Base-by-base conservation (phyloP, 495 filamentous ascomycete genomes). In the Tuber melanosporum region DNA sequence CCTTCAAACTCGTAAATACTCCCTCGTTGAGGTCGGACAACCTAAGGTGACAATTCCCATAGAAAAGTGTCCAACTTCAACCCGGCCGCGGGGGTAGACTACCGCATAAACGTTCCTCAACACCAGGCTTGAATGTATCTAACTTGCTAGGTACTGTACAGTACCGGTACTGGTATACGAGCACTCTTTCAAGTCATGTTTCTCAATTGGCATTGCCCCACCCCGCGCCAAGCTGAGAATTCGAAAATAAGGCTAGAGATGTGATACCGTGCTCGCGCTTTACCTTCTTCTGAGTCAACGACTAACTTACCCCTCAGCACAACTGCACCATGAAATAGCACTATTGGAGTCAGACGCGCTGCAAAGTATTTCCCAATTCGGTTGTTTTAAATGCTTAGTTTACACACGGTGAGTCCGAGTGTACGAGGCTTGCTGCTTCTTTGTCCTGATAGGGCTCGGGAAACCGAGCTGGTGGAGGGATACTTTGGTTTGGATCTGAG, bases 291-390 rank as follows among this genome's bases (percentile, higher is more conserved):
- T n/a, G 22, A 52, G 49, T n/a, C 22, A n/a, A n/a, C 8, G 22
- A 3, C 49, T 7, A 22, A 20, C 47, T 32, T 32, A 32, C 47
- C 19, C 47, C 47, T n/a, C 47, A 32, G 49, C 49, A 52, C 49
- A 52, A 52, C 49, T n/a, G 9, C 9, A 52, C 22, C 3, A 0
- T 10, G 1, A 12, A 52, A 52, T 52, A 22, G 49, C 49, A n/a
- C 49, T n/a, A 22, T n/a, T n/a, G 22, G 7, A 22, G 22, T 22
- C 7, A 7, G 49, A n/a, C 3, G 8, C 7, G 22, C 3, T n/a
- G 49, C 49, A 52, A 52, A 52, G 49, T n/a, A 52, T 52, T 52
- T 52, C 49, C 49, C 49, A 52, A n/a, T 52, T 52, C 49, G 49
- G 20, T 10, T 10, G 49, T 47, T 19, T 15, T 17, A 47, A 47